phyloP scores from a whole-genome alignment of 73 alveolate species.

The Loxodes magnus region DNA sequence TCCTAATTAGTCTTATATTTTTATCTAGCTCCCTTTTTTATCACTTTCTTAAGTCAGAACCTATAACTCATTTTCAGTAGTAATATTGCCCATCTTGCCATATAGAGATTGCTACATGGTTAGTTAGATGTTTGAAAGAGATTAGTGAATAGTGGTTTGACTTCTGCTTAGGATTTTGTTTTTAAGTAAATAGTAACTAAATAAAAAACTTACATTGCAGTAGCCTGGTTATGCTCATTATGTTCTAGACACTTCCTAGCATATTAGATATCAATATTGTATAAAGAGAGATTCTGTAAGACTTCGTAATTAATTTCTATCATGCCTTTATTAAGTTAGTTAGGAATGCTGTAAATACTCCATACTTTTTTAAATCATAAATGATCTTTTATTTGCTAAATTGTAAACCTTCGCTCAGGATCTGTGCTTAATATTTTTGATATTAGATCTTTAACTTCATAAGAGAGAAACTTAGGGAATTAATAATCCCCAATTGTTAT shows the following conservation, averaged over 20 bases:
- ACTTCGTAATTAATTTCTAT: slow-evolving; percentile 14
- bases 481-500: slow-evolving; percentile 55
- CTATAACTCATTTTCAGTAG: too few relatives aligned
- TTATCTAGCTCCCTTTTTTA: too few relatives aligned
- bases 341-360: neutral
- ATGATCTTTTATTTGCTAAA: slow-evolving; percentile 29
- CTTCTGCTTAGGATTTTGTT: too few relatives aligned
- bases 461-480: slow-evolving; percentile 40
- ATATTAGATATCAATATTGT: slow-evolving; percentile 7
- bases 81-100: too few relatives aligned
- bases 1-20: too few relatives aligned
- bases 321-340: neutral
- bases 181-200: too few relatives aligned
- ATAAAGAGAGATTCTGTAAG: neutral
- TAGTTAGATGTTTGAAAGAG: too few relatives aligned
- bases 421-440: slow-evolving; percentile 24
- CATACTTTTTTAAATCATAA: slow-evolving; percentile 23
- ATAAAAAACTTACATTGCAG: too few relatives aligned
- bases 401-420: slow-evolving; percentile 37
- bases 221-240: slow-evolving; percentile 17
- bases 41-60: too few relatives aligned
- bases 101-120: too few relatives aligned
- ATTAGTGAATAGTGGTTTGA: too few relatives aligned
- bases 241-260: slow-evolving; percentile 11
- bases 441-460: slow-evolving; percentile 28